Base-by-base conservation (phyloP, 2,329 filamentous ascomycete species). In the Fusarium sp. region DNA sequence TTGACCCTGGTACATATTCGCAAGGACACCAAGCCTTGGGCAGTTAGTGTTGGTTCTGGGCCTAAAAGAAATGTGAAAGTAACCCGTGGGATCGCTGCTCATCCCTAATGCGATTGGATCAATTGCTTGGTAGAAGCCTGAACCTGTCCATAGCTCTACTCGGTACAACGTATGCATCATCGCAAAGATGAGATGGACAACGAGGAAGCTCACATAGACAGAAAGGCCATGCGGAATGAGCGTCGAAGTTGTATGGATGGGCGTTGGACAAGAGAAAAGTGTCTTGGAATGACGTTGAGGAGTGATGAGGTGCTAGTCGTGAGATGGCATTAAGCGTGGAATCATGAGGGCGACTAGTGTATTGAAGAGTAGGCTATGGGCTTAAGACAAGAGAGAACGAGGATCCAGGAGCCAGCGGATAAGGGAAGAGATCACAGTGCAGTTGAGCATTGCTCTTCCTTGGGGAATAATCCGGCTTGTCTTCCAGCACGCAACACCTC, bases 31-130 rank as follows among this genome's bases (percentile, higher is more conserved):
- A 4, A 25, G 7, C 4, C 0, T 17, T 25, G 41, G 15, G 15
- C 3, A 44, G 22, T 44, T 8, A 9, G 7, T 39, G 3, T 29
- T 29, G 25, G 3, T 4, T 4, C 10, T 7, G 2, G 13, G 20
- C 3, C 5, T 4, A 1, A 22, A 18, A 0, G 13, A 7, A 8
- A 7, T 20, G 4, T 14, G 11, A 25, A 17, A 45, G 17, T 5
- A 22, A 5, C 3, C 17, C 17, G 12, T 27, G 45, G 0, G 4
- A 12, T 12, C 12, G 3, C 20, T 14, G 2, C 44, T 10, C 8
- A 14, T 7, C 18, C 4, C 0, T 20, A 33, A n/a, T 54, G 18
- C 12, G 25, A 18, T 22, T 17, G 9, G 20, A 31, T 22, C 12
- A 17, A 3, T 4, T 39, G 18, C 2, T 9, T 29, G 18, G 7